A percentile compares a stretch with the other conserved stretches of the same genome.
Evolutionary conservation across 2,329 filamentous ascomycete genomes (phyloP).

Genomic region (Alternaria sp.): DNA sequence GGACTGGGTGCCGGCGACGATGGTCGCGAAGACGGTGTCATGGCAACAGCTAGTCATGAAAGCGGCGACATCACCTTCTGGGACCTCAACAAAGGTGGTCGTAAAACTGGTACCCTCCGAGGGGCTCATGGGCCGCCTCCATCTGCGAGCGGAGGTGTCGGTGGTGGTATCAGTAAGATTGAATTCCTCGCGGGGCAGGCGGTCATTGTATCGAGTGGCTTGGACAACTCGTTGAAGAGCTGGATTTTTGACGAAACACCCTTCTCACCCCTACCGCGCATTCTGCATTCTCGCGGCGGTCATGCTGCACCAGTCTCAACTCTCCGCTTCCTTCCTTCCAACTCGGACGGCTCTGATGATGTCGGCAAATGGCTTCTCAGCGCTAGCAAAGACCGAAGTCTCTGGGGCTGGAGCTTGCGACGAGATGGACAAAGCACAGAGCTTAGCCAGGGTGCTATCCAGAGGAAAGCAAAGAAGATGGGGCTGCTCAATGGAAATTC

Average conservation of each 20-base stretch:
- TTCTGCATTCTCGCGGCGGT: conserved; percentile 84
- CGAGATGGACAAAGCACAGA: conserved; percentile 94
- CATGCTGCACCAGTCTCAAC: conserved; percentile 87
- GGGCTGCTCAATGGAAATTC: conserved; percentile 71
- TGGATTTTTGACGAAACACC: conserved; percentile 97
- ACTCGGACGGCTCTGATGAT: conserved; percentile 87
- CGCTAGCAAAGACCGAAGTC: conserved; percentile 84
- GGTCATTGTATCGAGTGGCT: conserved; percentile 86
- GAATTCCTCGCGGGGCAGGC: conserved; percentile 91
- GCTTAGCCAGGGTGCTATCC: conserved; percentile 87
- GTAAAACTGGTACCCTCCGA: conserved; percentile 84
- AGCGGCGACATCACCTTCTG: conserved; percentile 93
- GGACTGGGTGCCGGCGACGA: conserved; percentile 87
- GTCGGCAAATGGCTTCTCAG: conserved; percentile 95
- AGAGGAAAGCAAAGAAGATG: conserved; percentile 87
- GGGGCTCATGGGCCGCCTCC: conserved; percentile 85
- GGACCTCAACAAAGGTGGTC: conserved; percentile 90
- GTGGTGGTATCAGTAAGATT: conserved; percentile 83
- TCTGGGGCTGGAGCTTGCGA: conserved; percentile 96
- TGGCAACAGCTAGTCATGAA: conserved; percentile 83
- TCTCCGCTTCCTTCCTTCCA: conserved; percentile 83
- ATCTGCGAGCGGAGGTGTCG: conserved; percentile 60
- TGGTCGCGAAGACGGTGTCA: conserved; percentile 82
- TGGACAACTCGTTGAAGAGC: conserved; percentile 92
- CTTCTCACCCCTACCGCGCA: conserved; percentile 84